A percentile compares a stretch with the other conserved stretches of the same genome.
phyloP scores from a whole-genome alignment of 2,329 filamentous ascomycete species.

The Gliomastix tumulicola region DNA sequence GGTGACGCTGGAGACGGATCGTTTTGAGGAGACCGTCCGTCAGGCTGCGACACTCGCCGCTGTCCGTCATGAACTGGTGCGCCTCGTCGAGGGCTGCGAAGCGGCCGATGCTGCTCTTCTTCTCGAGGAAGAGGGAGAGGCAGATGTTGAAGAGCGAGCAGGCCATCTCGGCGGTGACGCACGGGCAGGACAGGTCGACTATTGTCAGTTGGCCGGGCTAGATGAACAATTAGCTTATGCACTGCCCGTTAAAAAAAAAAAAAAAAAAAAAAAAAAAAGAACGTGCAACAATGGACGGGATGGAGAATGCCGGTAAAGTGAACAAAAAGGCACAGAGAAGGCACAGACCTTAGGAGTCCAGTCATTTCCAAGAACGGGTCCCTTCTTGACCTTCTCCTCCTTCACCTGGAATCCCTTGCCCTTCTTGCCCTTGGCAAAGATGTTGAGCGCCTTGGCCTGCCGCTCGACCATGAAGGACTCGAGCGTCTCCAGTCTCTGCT shows the following conservation, averaged over 20 bases:
- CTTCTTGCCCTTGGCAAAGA: neutral
- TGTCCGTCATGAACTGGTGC: slow-evolving; percentile 64
- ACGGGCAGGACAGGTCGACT: slow-evolving; percentile 67
- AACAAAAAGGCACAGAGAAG: too few species aligned
- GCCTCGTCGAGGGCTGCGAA: slow-evolving; percentile 70
- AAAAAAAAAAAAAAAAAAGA: too few species aligned
- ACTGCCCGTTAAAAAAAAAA: too few species aligned
- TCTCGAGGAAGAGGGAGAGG: slow-evolving; percentile 57
- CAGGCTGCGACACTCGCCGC: slow-evolving; percentile 45
- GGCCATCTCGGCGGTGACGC: slow-evolving; percentile 57
- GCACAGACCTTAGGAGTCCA: slow-evolving; percentile 13
- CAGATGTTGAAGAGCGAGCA: slow-evolving; percentile 70
- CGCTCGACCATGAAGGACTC: slow-evolving; percentile 45
- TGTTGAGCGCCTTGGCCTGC: slow-evolving; percentile 6
- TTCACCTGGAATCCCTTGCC: too few species aligned
- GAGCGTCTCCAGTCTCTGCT: slow-evolving; percentile 30
- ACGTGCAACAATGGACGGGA: too few species aligned
- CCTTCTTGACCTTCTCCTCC: neutral
- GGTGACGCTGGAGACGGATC: slow-evolving; percentile 66
- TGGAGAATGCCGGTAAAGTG: too few species aligned
- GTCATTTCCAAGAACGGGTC: too few species aligned
- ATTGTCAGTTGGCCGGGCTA: slow-evolving; percentile 27
- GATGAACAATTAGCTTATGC: too few species aligned
- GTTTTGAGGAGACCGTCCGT: slow-evolving; percentile 55
- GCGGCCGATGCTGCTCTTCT: slow-evolving; percentile 36